phyloP scores from a whole-genome alignment of 1,139 yeast genomes.

The Blastobotrys capitulatus region DNA sequence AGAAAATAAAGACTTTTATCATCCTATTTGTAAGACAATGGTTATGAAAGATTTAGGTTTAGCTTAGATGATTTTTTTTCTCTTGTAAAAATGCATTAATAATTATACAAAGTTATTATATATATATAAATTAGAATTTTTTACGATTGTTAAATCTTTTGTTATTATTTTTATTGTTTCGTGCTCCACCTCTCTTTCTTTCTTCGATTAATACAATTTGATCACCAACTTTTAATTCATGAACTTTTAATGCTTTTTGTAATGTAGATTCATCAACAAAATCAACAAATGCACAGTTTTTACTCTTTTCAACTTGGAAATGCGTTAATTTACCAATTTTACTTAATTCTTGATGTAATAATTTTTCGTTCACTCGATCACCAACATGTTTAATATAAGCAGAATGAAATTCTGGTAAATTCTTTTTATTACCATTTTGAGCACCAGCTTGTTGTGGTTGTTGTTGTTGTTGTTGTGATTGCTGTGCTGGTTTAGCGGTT shows the following conservation, averaged over 20 bases:
- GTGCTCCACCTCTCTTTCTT: conserved; percentile 29
- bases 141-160: conserved; percentile 9
- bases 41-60: conserved; percentile 61
- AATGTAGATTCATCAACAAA: conserved; percentile 32
- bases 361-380: conserved; percentile 26
- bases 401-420: conserved; percentile 29
- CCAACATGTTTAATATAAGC: conserved; percentile 37
- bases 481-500: neutral
- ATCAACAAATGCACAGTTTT: conserved; percentile 37
- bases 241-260: conserved; percentile 30
- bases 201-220: conserved; percentile 30
- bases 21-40: conserved; percentile 78
- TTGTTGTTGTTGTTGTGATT: neutral
- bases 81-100: neutral
- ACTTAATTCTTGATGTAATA: conserved; percentile 29
- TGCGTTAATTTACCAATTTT: conserved; percentile 33
- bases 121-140: neutral
- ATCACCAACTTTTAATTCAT: conserved; percentile 30
- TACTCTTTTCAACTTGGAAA: conserved; percentile 32
- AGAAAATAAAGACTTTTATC: conserved; percentile 56
- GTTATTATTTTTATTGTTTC: conserved; percentile 10
- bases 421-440: conserved; percentile 7
- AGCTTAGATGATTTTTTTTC: neutral
- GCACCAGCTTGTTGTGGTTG: neutral
- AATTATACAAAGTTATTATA: too few species aligned